Evolutionary conservation across 345 rosid genomes (phyloP).

Genomic region (Syzygium aromaticum): DNA sequence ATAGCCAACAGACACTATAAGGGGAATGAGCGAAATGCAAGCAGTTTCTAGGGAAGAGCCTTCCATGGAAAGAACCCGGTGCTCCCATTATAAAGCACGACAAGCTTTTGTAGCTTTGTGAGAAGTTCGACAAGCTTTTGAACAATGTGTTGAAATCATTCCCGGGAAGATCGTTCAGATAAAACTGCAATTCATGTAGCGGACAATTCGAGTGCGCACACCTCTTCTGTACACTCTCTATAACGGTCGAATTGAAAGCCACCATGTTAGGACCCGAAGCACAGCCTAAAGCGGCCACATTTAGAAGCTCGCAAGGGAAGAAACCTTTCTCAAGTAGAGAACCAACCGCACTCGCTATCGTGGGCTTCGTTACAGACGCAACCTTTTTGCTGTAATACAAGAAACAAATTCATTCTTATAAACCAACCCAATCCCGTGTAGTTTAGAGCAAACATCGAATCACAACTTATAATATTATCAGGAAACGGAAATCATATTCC

Average conservation of each 20-base stretch:
- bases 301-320: background rate
- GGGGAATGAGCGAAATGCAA: slow-evolving; percentile 17
- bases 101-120: background rate
- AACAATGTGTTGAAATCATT: slow-evolving; percentile 23
- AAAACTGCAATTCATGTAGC: slow-evolving; percentile 4
- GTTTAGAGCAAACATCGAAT: background rate
- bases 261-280: slow-evolving; percentile 3
- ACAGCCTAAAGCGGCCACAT: slow-evolving; percentile 18
- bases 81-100: slow-evolving; percentile 7
- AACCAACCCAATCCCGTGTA: background rate
- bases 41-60: slow-evolving; percentile 7
- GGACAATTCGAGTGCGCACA: background rate
- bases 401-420: background rate
- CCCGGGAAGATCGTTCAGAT: slow-evolving; percentile 14
- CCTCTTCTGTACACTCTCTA: background rate
- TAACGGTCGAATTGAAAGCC: background rate
- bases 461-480: background rate
- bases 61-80: slow-evolving; percentile 18
- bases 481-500: no score
- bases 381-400: background rate
- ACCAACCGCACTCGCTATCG: background rate
- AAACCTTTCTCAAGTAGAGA: slow-evolving; percentile 1
- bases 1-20: slow-evolving; percentile 18
- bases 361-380: slow-evolving; percentile 3
- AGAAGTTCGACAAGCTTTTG: background rate